phyloP scores from a whole-genome alignment of 805 yeast species.

The Saccharomycopsis fibuligera region DNA sequence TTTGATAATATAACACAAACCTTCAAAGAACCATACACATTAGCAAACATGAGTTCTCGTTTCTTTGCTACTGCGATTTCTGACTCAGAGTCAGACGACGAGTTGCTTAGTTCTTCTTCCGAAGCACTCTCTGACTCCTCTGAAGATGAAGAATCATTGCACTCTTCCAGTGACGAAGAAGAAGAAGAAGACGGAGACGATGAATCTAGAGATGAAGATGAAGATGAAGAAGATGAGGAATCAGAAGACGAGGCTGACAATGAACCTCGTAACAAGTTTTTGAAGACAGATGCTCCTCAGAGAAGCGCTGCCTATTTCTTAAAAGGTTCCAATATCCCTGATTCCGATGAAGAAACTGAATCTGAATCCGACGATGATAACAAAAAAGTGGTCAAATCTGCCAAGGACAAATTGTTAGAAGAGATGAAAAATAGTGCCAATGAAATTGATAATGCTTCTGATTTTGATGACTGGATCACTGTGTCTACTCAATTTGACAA shows the following conservation, averaged over 20 bases:
- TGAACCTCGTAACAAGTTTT: slow-evolving; percentile 29
- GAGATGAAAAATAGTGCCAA: slow-evolving; percentile 72
- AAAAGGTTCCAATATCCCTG: slow-evolving; percentile 31
- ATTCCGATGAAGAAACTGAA: slow-evolving; percentile 38
- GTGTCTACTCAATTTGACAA: slow-evolving; percentile 75
- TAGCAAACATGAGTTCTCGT: slow-evolving; percentile 52
- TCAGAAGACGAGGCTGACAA: slow-evolving; percentile 29
- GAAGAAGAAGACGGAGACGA: slow-evolving; percentile 30
- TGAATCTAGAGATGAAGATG: slow-evolving; percentile 28
- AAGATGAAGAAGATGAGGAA: slow-evolving; percentile 30
- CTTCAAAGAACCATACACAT: not conserved
- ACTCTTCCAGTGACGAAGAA: slow-evolving; percentile 29
- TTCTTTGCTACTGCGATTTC: slow-evolving; percentile 63
- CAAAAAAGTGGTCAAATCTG: slow-evolving; percentile 79
- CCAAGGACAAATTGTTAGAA: slow-evolving; percentile 86
- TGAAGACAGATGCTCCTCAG: slow-evolving; percentile 20
- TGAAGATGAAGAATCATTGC: slow-evolving; percentile 32
- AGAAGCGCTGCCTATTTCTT: slow-evolving; percentile 19
- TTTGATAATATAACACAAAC: not conserved
- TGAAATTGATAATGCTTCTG: slow-evolving; percentile 42
- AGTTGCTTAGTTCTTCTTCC: slow-evolving; percentile 32
- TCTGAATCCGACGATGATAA: slow-evolving; percentile 56
- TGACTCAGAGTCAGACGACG: slow-evolving; percentile 33
- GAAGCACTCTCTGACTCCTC: slow-evolving; percentile 38
- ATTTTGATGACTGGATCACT: slow-evolving; percentile 48